Base-by-base conservation (phyloP, 148 eudicot genomes). In the Vaccinium corymbosum region DNA sequence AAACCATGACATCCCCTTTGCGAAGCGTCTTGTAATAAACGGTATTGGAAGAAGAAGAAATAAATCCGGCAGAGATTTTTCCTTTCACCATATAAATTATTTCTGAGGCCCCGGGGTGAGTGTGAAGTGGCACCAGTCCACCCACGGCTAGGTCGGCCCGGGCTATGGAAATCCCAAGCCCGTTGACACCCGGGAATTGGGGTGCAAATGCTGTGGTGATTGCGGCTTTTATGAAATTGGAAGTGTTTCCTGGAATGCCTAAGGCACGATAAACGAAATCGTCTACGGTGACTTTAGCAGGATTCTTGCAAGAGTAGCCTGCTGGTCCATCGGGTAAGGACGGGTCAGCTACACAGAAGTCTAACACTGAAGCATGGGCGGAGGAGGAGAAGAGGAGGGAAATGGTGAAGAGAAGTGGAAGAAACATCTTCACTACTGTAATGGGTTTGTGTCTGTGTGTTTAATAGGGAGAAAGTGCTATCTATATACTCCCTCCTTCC, bases 61-160 rank as follows among this genome's bases (percentile, higher is more conserved):
- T 74, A 66, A 95, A 93, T 0, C 98, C 98, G 1, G 98, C 95
- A 35, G 1, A 35, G 38, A 95, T 88, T 8, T 82, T 70, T 0
- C 98, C 98, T 66, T 92, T 80, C 17, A 87, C 78, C 1, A 95
- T 94, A 42, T 89, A 38, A 0, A 94, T 81, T 4, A 92, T 38
- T 78, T 94, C 98, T 0, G 92, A 83, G 0, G 85, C 98, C 0
- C 87, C 94, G 1, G 95, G 95, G 89, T 95, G 98, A 1, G 95
- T 94, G 94, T 95, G 98, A 84, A 95, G 79, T 2, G 98, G 98
- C n/a, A 94, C 81, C 6, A 95, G 95, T 13, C 98, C 98, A 0
- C 89, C 94, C 0, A 38, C 29, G 19, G 94, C 97, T 6, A 95
- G 71, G 87, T 95, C 98, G 8, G 93, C 71, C n/a, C 94, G 77